Base-by-base conservation (phyloP, 805 yeast species). In the Debaryomyces tyrocola region DNA sequence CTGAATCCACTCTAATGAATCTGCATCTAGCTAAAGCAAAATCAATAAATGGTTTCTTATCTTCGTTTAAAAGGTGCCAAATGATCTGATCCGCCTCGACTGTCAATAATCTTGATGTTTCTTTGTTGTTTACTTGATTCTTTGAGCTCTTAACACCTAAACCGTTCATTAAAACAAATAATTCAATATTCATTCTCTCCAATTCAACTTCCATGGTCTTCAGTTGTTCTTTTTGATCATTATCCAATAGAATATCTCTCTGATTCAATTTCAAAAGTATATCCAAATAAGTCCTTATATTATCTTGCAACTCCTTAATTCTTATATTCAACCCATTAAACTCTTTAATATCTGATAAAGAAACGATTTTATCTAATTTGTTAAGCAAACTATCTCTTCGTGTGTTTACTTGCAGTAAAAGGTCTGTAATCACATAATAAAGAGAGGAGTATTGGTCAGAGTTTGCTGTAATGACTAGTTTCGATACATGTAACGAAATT, bases 31-130 rank as follows among this genome's bases (percentile, higher is more conserved):
- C 83, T 11, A 91, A 58, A 0, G 85, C 83, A 45, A 90, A 69
- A 54, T 86, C 92, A 43, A 89, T 62, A 54, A 91, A 82, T 9
- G 92, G 88, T 12, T 70, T 59, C 20, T 87, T 67, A 6, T 76
- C 64, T 9, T 79, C 80, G 46, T 80, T 82, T 47, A 90, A 67
- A 60, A 91, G 69, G 57, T 87, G 92, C 63, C 90, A 70, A 36
- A 83, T 80, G 36, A 90, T 73, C 49, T 85, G 85, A 53, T 85
- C 90, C 0, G 91, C 82, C 20, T 57, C 44, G 18, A 69, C 57
- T 29, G 50, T 52, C 65, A 67, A 63, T 20, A 52, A 44, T 17
- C 57, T 49, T 6, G 64, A 40, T n/a, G 54, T 57, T 11, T 58
- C 50, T 42, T 59, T 60, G 34, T 50, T 51, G 8, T 52, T 39